phyloP scores from a whole-genome alignment of 306 rosid species.

The Purshia tridentata region DNA sequence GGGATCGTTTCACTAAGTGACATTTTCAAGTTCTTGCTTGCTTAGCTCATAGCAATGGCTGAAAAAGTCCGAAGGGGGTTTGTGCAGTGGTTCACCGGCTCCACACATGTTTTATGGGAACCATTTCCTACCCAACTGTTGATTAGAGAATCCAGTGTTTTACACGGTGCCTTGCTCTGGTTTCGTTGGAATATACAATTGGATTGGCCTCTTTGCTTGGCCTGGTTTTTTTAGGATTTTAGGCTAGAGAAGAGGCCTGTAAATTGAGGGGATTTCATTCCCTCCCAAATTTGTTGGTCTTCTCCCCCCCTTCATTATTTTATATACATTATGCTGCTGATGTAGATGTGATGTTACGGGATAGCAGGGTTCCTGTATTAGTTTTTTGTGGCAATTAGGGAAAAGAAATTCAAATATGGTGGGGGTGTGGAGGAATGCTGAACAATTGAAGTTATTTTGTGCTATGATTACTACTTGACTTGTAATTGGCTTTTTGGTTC shows the following conservation, averaged over 20 bases:
- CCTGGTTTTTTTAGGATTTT: constrained; percentile 73
- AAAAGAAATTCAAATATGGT: constrained; percentile 18
- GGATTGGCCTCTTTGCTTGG: constrained; percentile 64
- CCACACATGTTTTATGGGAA: constrained; percentile 29
- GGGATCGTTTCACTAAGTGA: constrained; percentile 85
- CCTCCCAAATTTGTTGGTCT: constrained; percentile 48
- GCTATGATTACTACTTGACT: constrained; percentile 26
- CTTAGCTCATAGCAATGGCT: constrained; percentile 40
- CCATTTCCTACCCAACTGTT: constrained; percentile 32
- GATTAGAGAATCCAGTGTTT: constrained; percentile 34
- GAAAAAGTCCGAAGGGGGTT: constrained; percentile 30
- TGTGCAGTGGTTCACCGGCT: constrained; percentile 32
- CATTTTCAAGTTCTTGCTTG: constrained; percentile 83
- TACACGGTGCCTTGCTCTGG: constrained; percentile 42
- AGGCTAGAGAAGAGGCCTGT: constrained; percentile 81
- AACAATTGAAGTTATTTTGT: constrained; percentile 38
- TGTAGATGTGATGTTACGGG: constrained; percentile 44
- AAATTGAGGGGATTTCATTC: constrained; percentile 51
- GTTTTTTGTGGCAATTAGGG: constrained; percentile 31
- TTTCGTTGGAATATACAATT: constrained; percentile 50
- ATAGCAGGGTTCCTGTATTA: constrained; percentile 45
- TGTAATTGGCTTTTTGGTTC: constrained; percentile 24
- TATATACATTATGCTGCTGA: constrained; percentile 37
- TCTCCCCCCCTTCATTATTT: constrained; percentile 33
- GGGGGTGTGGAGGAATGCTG: constrained; percentile 37